phyloP scores from a whole-genome alignment of 2,329 filamentous ascomycete species.

The Pseudocercospora pini-densiflorae region DNA sequence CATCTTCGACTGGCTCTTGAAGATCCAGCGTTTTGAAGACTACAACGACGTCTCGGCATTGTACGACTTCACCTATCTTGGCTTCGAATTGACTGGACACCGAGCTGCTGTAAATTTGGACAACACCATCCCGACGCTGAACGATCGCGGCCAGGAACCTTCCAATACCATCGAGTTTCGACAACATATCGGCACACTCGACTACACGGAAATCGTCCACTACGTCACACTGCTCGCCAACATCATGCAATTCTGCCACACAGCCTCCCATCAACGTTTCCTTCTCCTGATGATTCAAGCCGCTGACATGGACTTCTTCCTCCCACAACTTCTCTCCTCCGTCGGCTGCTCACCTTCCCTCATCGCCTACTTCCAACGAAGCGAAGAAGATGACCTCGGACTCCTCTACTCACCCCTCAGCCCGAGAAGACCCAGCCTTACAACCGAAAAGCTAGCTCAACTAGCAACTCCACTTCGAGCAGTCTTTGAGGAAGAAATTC shows the following conservation, averaged over 20 bases:
- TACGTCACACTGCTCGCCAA: not conserved
- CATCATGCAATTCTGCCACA: not conserved
- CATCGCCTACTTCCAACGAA: not conserved
- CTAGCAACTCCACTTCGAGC: not conserved
- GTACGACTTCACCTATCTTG: not conserved
- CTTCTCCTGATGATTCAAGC: conserved; percentile 4
- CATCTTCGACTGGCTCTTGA: conserved; percentile 10
- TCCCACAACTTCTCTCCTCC: not conserved
- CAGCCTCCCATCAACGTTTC: not conserved
- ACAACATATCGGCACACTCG: conserved; percentile 12
- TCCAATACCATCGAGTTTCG: conserved; percentile 15
- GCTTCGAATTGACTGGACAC: conserved; percentile 4
- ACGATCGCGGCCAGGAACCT: not conserved
- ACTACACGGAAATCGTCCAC: not conserved
- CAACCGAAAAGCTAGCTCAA: not conserved
- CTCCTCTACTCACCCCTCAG: not conserved
- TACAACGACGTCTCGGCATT: not conserved
- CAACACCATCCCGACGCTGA: not conserved
- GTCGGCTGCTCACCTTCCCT: not conserved
- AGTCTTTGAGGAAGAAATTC: not conserved
- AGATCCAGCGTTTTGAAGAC: not conserved
- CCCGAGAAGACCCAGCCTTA: not conserved
- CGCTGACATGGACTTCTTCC: not conserved
- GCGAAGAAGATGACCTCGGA: not conserved
- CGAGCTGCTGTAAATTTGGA: conserved; percentile 9